A percentile compares a stretch with the other conserved stretches of the same genome.
Evolutionary conservation across 2,329 filamentous ascomycete genomes (phyloP).

Genomic region (Bipolaris zeicola): DNA sequence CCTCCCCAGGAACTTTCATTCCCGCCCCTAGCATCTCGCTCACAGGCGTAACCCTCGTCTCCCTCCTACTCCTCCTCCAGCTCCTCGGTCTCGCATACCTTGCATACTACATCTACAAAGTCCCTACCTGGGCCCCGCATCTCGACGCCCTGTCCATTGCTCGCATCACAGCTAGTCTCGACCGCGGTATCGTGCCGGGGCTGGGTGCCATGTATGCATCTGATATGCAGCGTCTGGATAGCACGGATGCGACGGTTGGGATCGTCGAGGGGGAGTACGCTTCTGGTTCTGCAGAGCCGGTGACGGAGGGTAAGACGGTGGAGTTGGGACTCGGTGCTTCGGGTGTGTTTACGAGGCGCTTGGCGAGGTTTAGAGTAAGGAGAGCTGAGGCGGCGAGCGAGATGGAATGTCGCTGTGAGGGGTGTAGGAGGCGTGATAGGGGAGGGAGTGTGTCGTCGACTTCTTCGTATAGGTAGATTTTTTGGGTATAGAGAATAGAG

Average conservation of each 20-base stretch:
- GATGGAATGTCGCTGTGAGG: not conserved
- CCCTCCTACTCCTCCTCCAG: slow-evolving; percentile 9
- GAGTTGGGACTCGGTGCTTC: not conserved
- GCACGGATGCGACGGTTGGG: too few relatives aligned
- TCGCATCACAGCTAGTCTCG: slow-evolving; percentile 8
- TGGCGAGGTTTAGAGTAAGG: not conserved
- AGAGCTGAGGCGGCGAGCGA: not conserved
- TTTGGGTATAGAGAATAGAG: not conserved
- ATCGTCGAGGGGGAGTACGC: too few relatives aligned
- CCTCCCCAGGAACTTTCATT: not conserved
- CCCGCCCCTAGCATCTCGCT: slow-evolving; percentile 1
- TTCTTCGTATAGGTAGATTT: not conserved
- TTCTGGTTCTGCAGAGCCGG: not conserved
- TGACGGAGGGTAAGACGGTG: not conserved
- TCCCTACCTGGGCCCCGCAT: slow-evolving; percentile 15
- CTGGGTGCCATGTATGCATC: too few relatives aligned
- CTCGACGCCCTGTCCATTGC: slow-evolving; percentile 16
- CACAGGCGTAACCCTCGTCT: slow-evolving; percentile 2
- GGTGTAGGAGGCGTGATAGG: not conserved
- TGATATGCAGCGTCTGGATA: too few relatives aligned
- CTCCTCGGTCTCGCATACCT: slow-evolving; percentile 12
- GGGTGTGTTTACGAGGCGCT: not conserved
- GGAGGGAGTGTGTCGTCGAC: not conserved
- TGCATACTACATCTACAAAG: slow-evolving; percentile 12
- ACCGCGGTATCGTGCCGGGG: not conserved